Base-by-base conservation (phyloP, 176 grass and related monocot genomes). In the Eleusine indica region DNA sequence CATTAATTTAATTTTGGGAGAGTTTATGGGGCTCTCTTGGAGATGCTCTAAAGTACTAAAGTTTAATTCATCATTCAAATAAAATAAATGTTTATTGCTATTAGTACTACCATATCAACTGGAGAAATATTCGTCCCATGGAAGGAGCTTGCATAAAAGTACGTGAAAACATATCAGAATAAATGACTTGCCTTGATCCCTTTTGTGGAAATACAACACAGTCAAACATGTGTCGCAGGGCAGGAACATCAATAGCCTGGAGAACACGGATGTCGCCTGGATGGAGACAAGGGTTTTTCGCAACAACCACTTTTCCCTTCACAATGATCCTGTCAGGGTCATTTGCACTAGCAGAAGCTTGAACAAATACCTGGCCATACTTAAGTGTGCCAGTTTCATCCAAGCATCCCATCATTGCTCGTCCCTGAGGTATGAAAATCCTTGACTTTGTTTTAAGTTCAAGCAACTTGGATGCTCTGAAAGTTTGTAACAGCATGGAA, bases 151-250 rank as follows among this genome's bases (percentile, higher is more conserved):
- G 35, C 15, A 19, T 18, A 73, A 74, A 68, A 38, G 0, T 41
- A 46, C 11, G 44, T 66, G 43, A 70, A 86, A 78, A 61, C 30
- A 8, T 78, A 77, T 15, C 4, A 35, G 13, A 85, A 81, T 68
- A 83, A 75, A 74, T 71, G 6, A 69, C 81, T 89, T 78, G 88
- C 93, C 96, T 98, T 51, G 40, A 35, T 48, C 96, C 96, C 68
- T 91, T 87, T 68, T 98, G 96, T 28, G 96, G 96, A 89, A 98
- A 98, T 82, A 98, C 96, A 44, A 98, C 83, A 80, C 96, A 98
- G 74, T 98, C 88, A 86, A 93, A 81, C 91, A 98, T 85, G 82
- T 98, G 96, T 42, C 65, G 85, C 80, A 98, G 76, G 74, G n/a
- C 15, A 82, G 89, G 96, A 82, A 90, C 32, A 88, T 93, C 77